phyloP scores from a whole-genome alignment of 129 eudicot species.

The Flaveria bidentis region DNA sequence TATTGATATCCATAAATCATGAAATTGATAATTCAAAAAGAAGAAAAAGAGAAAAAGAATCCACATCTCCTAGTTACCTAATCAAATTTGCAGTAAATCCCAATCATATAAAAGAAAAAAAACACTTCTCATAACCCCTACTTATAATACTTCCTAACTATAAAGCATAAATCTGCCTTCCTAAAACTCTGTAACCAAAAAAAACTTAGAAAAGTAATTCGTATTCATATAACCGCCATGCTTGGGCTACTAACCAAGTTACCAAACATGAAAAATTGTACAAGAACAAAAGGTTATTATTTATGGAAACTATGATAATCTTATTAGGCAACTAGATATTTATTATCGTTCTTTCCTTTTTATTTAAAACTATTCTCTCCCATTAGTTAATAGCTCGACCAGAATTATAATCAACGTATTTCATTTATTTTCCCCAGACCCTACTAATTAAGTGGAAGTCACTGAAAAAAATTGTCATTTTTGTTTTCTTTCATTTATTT shows the following conservation, averaged over 20 bases:
- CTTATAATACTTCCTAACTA: background rate
- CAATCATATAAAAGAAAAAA: background rate
- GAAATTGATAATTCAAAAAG: background rate
- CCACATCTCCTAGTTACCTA: background rate
- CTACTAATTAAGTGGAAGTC: too few relatives aligned
- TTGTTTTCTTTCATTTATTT: background rate
- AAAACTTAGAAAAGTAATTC: background rate
- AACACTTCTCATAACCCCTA: background rate
- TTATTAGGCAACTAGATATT: background rate
- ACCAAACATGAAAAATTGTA: background rate
- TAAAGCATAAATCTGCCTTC: background rate
- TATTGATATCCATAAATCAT: background rate
- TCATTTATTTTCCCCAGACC: too few relatives aligned
- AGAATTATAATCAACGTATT: too few relatives aligned
- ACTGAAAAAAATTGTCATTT: too few relatives aligned
- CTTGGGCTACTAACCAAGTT: background rate
- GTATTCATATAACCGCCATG: background rate
- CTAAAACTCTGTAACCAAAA: background rate
- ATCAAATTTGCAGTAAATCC: background rate
- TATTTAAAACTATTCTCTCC: background rate
- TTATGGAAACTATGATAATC: background rate
- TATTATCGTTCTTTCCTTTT: background rate
- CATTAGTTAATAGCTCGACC: background rate
- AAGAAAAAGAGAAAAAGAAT: background rate
- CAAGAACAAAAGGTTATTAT: background rate